phyloP scores from a whole-genome alignment of 345 rosid genomes.

The Camelina neglecta region DNA sequence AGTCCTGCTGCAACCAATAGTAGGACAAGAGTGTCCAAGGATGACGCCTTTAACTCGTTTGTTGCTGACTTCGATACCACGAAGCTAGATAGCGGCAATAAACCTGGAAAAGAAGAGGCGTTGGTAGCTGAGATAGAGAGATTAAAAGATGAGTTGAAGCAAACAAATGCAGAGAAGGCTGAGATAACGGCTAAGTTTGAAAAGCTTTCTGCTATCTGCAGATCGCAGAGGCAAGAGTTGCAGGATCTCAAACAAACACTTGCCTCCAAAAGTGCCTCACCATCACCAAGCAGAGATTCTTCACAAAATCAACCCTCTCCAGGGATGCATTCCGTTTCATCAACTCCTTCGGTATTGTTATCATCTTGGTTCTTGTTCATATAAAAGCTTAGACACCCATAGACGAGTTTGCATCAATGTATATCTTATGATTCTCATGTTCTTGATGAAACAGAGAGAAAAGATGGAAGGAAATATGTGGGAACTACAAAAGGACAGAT shows the following conservation, averaged over 20 bases:
- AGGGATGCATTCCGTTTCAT: constrained; percentile 47
- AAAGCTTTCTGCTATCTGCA: constrained; percentile 92
- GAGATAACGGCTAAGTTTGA: constrained; percentile 85
- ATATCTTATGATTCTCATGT: constrained; percentile 20
- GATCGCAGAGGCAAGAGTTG: constrained; percentile 94
- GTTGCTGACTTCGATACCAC: constrained; percentile 84
- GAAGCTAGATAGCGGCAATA: constrained; percentile 56
- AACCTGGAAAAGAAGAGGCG: constrained; percentile 56
- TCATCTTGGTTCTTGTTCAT: constrained; percentile 17
- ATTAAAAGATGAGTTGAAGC: constrained; percentile 80
- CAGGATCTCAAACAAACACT: constrained; percentile 92
- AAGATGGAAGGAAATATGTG: constrained; percentile 46
- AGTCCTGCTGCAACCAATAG: constrained; percentile 43
- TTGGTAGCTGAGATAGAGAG: constrained; percentile 70
- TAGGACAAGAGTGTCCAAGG: constrained; percentile 58
- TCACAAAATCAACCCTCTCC: constrained; percentile 53
- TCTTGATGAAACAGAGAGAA: constrained; percentile 50
- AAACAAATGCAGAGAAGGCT: constrained; percentile 69
- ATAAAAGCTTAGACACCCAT: neutral
- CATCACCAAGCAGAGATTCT: constrained; percentile 62
- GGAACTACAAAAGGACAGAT: constrained; percentile 57
- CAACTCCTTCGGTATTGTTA: constrained; percentile 51
- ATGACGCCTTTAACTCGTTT: constrained; percentile 71
- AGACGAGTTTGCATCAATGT: constrained; percentile 18
- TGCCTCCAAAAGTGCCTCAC: constrained; percentile 56